Evolutionary conservation across 805 yeast genomes (phyloP), one percentile per base, ranked within the genome.

Genomic region (Wickerhamiella slavikovae): DNA sequence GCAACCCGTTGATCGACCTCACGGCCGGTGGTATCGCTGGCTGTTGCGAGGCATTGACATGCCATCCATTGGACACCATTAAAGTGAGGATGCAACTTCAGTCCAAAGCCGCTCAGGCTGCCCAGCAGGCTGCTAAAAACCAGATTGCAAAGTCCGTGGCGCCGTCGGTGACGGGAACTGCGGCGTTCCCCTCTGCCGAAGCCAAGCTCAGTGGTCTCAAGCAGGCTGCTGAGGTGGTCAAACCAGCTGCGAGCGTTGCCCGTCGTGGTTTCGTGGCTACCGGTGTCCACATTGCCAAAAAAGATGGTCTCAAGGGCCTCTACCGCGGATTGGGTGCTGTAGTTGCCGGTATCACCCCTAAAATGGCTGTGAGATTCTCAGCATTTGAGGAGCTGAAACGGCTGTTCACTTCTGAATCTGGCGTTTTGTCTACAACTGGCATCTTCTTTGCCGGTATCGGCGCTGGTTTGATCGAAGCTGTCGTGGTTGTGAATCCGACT

Each of bases 21-120:
- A 61, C 79, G 28, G 89, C 95, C 20, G 98, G 98, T 43, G 98
- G 98, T 45, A 71, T 85, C 5, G 98, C 98, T 10, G 98, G 98
- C 35, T 61, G 85, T 36, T 79, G 83, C 49, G 98, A 85, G 61
- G 98, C 96, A n/a, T 62, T 89, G 38, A 71, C 85, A 52, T 85
- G 98, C 52, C 98, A 85, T 54, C 96, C 96, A n/a, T 65, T 85
- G 43, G 98, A 85, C 51, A 85, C 98, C 24, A 78, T 85, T 51
- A 85, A 85, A 55, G 98, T 85, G 37, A 70, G 96, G 49, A 85
- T 85, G 96, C 96, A 85, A 54, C 64, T 85, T 44, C 73, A 75
- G 49, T 68, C 68, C 47, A 73, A 71, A 48, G 62, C 65, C 28
- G 48, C 49, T 16, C 45, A 41, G 25, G 41, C 45, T 13, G 46